Percentiles rank a stretch among this genome's conserved stretches.
Conservation (phyloP, 495 filamentous ascomycete species). For the Penicillium egyptiacum region DNA sequence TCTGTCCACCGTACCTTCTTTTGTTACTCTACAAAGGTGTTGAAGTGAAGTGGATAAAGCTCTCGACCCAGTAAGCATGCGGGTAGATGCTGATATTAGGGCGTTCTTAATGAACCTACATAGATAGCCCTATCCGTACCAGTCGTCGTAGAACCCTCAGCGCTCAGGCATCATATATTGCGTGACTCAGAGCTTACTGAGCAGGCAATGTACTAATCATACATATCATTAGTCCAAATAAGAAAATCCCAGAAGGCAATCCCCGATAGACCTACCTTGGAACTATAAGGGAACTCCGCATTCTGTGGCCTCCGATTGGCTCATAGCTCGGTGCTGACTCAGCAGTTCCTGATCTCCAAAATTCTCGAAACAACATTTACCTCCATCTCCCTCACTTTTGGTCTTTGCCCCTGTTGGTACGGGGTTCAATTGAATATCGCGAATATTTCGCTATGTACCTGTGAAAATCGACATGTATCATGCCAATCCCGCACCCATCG, state of each 20-base stretch:
- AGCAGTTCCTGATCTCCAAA: conserved; percentile 9
- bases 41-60: too few relatives aligned
- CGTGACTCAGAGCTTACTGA: background rate
- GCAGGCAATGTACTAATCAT: background rate
- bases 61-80: background rate
- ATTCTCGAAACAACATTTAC: conserved; percentile 11
- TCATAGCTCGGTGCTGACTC: conserved; percentile 6
- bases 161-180: background rate
- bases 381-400: background rate
- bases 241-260: background rate
- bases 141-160: background rate
- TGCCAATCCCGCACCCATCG: conserved; percentile 31
- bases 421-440: background rate
- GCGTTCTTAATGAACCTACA: background rate
- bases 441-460: conserved; percentile 21
- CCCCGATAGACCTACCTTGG: background rate
- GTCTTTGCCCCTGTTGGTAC: background rate
- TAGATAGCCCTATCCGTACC: too few relatives aligned
- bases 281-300: conserved; percentile 7
- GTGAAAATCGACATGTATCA: conserved; percentile 44
- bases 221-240: background rate
- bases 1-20: too few relatives aligned
- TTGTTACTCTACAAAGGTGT: too few relatives aligned
- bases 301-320: conserved; percentile 10
- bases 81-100: background rate